These are phyloP conservation scores for Stagonosporopsis vannaccii DNA, from an alignment of 2,329 filamentous ascomycete species.

Conservation along the genomic window DNA sequence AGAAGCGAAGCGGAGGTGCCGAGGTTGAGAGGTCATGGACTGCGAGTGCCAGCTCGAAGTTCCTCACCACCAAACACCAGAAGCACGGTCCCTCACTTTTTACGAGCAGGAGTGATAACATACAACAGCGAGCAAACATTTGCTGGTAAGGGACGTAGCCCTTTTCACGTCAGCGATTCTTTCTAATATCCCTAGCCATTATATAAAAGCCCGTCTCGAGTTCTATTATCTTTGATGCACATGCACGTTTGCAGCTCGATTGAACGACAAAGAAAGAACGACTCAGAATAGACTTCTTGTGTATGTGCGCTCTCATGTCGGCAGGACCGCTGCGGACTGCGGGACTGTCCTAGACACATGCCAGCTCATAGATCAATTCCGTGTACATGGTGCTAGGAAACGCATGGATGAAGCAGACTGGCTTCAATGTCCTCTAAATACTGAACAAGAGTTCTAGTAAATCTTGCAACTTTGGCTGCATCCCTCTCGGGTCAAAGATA, in stretches of 20 bases:
- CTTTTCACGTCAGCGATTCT: too few relatives aligned
- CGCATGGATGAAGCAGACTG: neutral
- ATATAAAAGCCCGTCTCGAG: too few relatives aligned
- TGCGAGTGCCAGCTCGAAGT: neutral
- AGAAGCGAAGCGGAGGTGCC: slow-evolving; percentile 7
- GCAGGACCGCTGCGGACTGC: neutral
- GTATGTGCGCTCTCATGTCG: neutral
- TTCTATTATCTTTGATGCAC: too few relatives aligned
- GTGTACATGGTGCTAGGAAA: neutral
- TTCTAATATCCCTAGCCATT: too few relatives aligned
- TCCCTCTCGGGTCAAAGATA: neutral
- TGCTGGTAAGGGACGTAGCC: too few relatives aligned
- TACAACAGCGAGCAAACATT: too few relatives aligned
- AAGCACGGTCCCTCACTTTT: neutral
- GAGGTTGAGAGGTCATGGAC: slow-evolving; percentile 18
- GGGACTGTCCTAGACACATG: neutral
- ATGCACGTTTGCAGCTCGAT: too few relatives aligned
- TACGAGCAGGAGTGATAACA: too few relatives aligned
- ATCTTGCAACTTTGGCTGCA: neutral
- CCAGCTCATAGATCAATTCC: neutral
- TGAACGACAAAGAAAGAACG: too few relatives aligned
- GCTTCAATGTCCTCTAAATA: neutral
- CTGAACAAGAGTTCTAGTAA: neutral
- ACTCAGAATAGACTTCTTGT: too few relatives aligned
- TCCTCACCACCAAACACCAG: neutral